These are phyloP conservation scores for Discostella pseudostelligera DNA, from an alignment of 108 stramenopile genomes.

Conservation along the genomic window DNA sequence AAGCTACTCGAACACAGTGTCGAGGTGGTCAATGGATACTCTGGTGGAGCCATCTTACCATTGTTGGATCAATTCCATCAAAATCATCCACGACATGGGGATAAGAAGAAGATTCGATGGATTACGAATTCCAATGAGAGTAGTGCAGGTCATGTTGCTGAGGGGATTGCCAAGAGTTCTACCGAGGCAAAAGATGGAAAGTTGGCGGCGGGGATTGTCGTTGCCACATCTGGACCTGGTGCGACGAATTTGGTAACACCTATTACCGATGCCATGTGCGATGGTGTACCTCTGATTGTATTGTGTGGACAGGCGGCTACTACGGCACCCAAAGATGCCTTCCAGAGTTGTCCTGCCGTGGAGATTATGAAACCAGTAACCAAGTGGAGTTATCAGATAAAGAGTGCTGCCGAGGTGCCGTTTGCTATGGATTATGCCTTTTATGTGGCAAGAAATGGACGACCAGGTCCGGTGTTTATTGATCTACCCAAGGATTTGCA, in stretches of 20 bases:
- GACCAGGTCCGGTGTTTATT: slow-evolving; percentile 91
- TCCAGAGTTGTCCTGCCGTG: slow-evolving; percentile 84
- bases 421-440: slow-evolving; percentile 91
- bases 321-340: slow-evolving; percentile 78
- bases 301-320: slow-evolving; percentile 91
- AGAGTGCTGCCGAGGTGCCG: slow-evolving; percentile 84
- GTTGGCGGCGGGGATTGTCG: slow-evolving; percentile 79
- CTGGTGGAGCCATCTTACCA: slow-evolving; percentile 90
- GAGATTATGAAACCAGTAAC: slow-evolving; percentile 82
- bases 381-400: slow-evolving; percentile 92
- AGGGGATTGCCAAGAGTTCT: slow-evolving; percentile 85
- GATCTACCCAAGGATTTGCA: slow-evolving; percentile 94
- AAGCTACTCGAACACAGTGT: slow-evolving; percentile 81
- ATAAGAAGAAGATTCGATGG: slow-evolving; percentile 67
- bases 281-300: slow-evolving; percentile 87
- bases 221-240: slow-evolving; percentile 93
- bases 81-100: slow-evolving; percentile 75
- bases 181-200: slow-evolving; percentile 57
- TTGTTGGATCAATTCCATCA: slow-evolving; percentile 86
- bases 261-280: slow-evolving; percentile 85
- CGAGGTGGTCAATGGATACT: slow-evolving; percentile 88
- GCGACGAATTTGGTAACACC: slow-evolving; percentile 91
- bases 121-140: slow-evolving; percentile 91
- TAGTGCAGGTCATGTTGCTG: slow-evolving; percentile 84
- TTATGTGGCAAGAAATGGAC: slow-evolving; percentile 80